Evolutionary conservation across 2,329 filamentous ascomycete genomes (phyloP).

Genomic region (Beauveria sp.): DNA sequence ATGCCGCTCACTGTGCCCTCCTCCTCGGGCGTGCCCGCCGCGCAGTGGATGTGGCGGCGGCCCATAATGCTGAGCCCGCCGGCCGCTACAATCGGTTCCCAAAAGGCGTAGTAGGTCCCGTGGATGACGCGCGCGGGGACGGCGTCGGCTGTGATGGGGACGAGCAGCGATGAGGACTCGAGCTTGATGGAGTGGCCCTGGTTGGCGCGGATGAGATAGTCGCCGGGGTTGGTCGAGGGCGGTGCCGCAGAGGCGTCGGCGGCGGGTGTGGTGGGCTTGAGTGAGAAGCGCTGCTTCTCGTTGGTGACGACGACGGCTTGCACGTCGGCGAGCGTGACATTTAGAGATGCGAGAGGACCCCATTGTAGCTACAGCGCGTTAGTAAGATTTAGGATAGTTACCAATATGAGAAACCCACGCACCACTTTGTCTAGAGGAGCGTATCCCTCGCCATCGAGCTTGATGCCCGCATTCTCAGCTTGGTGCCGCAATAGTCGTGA

Average conservation of each 20-base stretch:
- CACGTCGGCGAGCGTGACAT: constrained; percentile 70
- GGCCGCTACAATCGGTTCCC: constrained; percentile 62
- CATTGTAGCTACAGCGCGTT: constrained; percentile 37
- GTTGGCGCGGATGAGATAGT: constrained; percentile 88
- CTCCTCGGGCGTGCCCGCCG: constrained; percentile 57
- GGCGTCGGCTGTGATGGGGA: constrained; percentile 51
- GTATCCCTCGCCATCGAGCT: constrained; percentile 52
- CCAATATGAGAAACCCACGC: constrained; percentile 24
- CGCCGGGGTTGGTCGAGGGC: constrained; percentile 39
- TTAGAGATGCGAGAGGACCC: constrained; percentile 56
- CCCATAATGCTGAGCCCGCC: constrained; percentile 78
- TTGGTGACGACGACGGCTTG: constrained; percentile 61
- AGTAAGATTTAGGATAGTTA: neutral
- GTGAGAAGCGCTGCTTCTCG: constrained; percentile 84
- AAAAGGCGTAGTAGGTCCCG: constrained; percentile 80
- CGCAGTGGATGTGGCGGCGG: constrained; percentile 86
- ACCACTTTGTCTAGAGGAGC: constrained; percentile 52
- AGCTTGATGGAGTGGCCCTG: constrained; percentile 84
- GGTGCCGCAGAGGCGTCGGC: constrained; percentile 16
- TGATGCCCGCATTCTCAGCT: constrained; percentile 47
- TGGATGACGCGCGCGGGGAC: constrained; percentile 68
- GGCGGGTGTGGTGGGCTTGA: constrained; percentile 40
- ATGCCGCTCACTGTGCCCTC: constrained; percentile 66
- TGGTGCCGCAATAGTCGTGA: constrained; percentile 49
- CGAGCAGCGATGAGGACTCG: constrained; percentile 63